phyloP scores from a whole-genome alignment of 768 basidiomycete genomes.

The Tulasnella sp. region DNA sequence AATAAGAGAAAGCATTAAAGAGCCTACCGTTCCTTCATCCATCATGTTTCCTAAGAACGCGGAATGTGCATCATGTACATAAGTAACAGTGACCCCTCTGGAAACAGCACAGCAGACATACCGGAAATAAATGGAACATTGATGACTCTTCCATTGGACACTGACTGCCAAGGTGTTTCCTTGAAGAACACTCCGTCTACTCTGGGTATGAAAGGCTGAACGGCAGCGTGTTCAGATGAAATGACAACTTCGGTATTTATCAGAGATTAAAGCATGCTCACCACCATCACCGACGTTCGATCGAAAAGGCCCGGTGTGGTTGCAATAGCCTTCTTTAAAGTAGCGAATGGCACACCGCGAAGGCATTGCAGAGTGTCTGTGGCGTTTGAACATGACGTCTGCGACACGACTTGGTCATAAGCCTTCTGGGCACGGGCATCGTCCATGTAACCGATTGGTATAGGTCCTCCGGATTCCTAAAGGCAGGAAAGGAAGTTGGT shows the following conservation, averaged over 20 bases:
- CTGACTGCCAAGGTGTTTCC: slow-evolving; percentile 24
- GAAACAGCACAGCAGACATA: neutral
- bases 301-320: slow-evolving; percentile 11
- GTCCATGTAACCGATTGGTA: neutral
- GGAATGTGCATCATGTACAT: neutral
- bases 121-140: slow-evolving; percentile 18
- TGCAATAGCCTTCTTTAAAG: slow-evolving; percentile 13
- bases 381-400: slow-evolving; percentile 11
- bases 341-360: slow-evolving; percentile 11
- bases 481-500: neutral
- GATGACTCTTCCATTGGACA: slow-evolving; percentile 28
- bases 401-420: slow-evolving; percentile 8
- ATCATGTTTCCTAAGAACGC: slow-evolving; percentile 14
- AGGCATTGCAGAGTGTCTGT: slow-evolving; percentile 18
- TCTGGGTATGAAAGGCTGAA: slow-evolving; percentile 28
- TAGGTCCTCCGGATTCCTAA: neutral
- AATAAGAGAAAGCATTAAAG: neutral
- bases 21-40: slow-evolving; percentile 18
- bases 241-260: slow-evolving; percentile 2
- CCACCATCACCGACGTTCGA: neutral
- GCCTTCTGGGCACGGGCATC: neutral
- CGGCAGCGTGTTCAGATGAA: slow-evolving; percentile 10
- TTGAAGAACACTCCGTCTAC: slow-evolving; percentile 32
- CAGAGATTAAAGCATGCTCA: neutral
- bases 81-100: no score